Evolutionary conservation across 768 basidiomycete genomes (phyloP).

Genomic region (Dentipellis fragilis): DNA sequence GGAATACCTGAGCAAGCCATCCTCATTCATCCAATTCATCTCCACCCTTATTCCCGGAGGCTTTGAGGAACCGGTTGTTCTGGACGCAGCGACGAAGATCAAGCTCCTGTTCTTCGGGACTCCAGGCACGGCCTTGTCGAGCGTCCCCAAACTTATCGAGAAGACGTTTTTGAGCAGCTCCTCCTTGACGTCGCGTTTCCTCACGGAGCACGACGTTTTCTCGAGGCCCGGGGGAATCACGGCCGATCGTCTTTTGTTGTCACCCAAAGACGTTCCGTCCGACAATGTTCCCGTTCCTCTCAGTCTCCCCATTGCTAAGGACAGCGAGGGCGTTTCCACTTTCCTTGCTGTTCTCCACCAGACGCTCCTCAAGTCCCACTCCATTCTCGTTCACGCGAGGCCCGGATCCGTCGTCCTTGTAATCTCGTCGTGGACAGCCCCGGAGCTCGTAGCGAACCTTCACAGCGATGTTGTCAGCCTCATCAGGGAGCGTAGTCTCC

Average conservation of each 20-base stretch:
- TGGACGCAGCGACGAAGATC: slow-evolving; percentile 23
- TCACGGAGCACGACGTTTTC: slow-evolving; percentile 66
- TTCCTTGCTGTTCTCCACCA: slow-evolving; percentile 72
- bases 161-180: slow-evolving; percentile 46
- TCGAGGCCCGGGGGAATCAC: slow-evolving; percentile 64
- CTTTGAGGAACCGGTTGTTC: slow-evolving; percentile 19
- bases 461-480: slow-evolving; percentile 35
- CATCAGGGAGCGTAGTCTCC: slow-evolving; percentile 43
- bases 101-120: slow-evolving; percentile 54
- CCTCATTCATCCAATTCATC: slow-evolving; percentile 34
- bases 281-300: slow-evolving; percentile 43
- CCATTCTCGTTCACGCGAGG: slow-evolving; percentile 58
- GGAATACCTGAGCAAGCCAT: slow-evolving; percentile 35
- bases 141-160: slow-evolving; percentile 39
- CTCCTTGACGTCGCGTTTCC: slow-evolving; percentile 45
- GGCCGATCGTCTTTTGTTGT: slow-evolving; percentile 59
- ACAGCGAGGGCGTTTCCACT: slow-evolving; percentile 42
- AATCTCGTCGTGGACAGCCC: slow-evolving; percentile 61
- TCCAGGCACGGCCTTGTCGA: slow-evolving; percentile 42
- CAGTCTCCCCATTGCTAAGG: slow-evolving; percentile 43
- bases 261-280: slow-evolving; percentile 28
- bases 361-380: slow-evolving; percentile 67
- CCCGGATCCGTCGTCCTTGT: slow-evolving; percentile 63
- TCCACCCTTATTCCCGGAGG: slow-evolving; percentile 15
- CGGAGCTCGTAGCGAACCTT: slow-evolving; percentile 66